Percentiles rank a stretch among this genome's conserved stretches.
Evolutionary conservation across 768 basidiomycete species (phyloP).

Genomic region (Kwoniella bestiolae): DNA sequence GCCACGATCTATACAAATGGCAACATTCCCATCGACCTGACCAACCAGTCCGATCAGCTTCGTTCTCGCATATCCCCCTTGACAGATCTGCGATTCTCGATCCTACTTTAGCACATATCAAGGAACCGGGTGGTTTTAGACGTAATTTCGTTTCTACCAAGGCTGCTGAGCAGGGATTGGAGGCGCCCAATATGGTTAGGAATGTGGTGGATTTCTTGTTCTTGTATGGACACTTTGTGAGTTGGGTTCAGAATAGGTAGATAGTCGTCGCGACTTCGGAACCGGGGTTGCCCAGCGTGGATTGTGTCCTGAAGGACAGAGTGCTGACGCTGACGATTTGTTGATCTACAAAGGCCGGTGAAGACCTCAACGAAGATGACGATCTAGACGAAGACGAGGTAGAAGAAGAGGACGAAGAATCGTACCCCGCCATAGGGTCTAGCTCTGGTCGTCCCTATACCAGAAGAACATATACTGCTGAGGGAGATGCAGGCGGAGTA

Average conservation of each 20-base stretch:
- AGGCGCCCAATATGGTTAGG: conserved; percentile 66
- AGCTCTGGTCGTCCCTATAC: conserved; percentile 39
- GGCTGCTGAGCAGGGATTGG: conserved; percentile 69
- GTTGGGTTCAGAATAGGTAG: conserved; percentile 52
- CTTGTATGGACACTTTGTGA: conserved; percentile 93
- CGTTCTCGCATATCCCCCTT: conserved; percentile 66
- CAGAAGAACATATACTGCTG: conserved; percentile 14
- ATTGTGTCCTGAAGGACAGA: too few relatives aligned
- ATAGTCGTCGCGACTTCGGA: too few relatives aligned
- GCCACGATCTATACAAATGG: conserved; percentile 92
- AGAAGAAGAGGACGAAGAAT: conserved; percentile 63
- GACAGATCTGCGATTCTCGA: conserved; percentile 59
- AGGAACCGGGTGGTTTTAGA: conserved; percentile 92
- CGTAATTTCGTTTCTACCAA: conserved; percentile 80
- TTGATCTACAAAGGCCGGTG: conserved; percentile 73
- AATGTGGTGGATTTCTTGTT: conserved; percentile 95
- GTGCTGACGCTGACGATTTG: conserved; percentile 1
- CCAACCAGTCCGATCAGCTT: conserved; percentile 60
- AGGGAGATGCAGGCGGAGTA: conserved; percentile 17
- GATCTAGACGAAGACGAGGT: conserved; percentile 73
- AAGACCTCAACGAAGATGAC: conserved; percentile 79
- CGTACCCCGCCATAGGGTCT: conserved; percentile 10
- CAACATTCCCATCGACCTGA: conserved; percentile 42
- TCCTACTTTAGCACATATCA: conserved; percentile 88
- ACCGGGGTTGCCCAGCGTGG: too few relatives aligned